Conservation (phyloP, 2,329 filamentous ascomycete species). For the Pseudogymnoascus destructans region DNA sequence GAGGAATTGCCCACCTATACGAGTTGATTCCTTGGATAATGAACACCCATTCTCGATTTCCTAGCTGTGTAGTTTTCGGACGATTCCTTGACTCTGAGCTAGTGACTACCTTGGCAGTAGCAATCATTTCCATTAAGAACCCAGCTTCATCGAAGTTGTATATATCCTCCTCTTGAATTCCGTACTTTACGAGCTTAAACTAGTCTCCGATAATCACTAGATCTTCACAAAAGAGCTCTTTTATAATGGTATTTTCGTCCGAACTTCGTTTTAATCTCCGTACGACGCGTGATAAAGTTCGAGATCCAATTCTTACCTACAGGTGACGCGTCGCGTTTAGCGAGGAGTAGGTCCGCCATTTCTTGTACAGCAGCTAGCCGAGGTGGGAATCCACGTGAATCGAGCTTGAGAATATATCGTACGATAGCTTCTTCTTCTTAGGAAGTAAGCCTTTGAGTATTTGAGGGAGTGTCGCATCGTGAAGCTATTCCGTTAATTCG, state of each 20-base stretch:
- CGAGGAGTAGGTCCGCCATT: too few species aligned
- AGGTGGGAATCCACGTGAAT: neutral
- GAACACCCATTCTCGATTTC: neutral
- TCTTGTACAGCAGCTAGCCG: neutral
- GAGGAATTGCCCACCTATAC: neutral
- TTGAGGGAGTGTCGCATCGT: neutral
- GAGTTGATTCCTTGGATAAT: neutral
- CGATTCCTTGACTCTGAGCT: too few species aligned
- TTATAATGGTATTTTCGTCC: neutral
- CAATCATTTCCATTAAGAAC: too few species aligned
- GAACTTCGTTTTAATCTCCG: neutral
- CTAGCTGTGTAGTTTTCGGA: too few species aligned
- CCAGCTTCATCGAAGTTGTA: neutral
- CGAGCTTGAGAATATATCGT: neutral
- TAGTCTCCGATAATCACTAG: neutral
- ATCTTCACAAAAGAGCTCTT: neutral
- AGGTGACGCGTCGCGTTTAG: too few species aligned
- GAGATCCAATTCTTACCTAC: too few species aligned
- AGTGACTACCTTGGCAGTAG: too few species aligned
- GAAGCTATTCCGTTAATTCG: neutral
- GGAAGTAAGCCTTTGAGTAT: neutral
- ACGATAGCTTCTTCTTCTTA: neutral
- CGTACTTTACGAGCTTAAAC: slow-evolving; percentile 1
- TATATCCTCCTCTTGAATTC: slow-evolving; percentile 6
- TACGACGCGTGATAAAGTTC: too few species aligned